phyloP scores from a whole-genome alignment of 2,329 filamentous ascomycete species.

The Cladosporium sphaerospermum region DNA sequence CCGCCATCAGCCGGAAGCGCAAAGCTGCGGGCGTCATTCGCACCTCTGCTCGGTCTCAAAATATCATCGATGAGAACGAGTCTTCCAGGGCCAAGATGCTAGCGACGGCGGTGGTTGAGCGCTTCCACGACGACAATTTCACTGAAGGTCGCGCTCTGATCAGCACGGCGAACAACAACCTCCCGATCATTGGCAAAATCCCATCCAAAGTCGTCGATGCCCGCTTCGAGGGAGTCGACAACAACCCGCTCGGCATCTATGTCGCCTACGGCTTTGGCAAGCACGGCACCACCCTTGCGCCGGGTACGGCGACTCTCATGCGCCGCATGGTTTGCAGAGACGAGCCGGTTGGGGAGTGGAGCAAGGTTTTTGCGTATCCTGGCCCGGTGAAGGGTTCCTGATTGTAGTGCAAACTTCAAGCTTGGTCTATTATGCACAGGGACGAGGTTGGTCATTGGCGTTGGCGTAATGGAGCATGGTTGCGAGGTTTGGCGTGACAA shows the following conservation, averaged over 20 bases:
- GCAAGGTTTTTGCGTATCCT: not conserved
- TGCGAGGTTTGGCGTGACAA: no score
- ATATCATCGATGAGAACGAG: no score
- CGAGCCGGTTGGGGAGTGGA: not conserved
- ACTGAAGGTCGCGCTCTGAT: constrained; percentile 7
- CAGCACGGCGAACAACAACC: constrained; percentile 7
- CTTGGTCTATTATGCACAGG: no score
- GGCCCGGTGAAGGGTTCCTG: no score
- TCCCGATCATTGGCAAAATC: constrained; percentile 18
- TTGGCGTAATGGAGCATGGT: no score
- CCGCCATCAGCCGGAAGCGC: not conserved
- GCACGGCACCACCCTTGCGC: constrained; percentile 20
- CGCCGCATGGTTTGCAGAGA: constrained; percentile 1
- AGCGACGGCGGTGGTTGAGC: no score
- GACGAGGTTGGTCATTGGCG: no score
- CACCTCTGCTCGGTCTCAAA: no score
- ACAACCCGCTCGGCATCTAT: not conserved
- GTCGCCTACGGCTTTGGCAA: constrained; percentile 20
- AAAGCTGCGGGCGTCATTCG: no score
- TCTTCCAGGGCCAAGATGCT: no score
- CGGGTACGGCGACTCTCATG: constrained; percentile 12
- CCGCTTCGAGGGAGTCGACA: not conserved
- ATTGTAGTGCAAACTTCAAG: no score
- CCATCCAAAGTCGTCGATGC: constrained; percentile 8
- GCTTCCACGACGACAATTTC: not conserved